Base-by-base conservation (phyloP, 108 stramenopile genomes). In the Fistulifera solaris region DNA sequence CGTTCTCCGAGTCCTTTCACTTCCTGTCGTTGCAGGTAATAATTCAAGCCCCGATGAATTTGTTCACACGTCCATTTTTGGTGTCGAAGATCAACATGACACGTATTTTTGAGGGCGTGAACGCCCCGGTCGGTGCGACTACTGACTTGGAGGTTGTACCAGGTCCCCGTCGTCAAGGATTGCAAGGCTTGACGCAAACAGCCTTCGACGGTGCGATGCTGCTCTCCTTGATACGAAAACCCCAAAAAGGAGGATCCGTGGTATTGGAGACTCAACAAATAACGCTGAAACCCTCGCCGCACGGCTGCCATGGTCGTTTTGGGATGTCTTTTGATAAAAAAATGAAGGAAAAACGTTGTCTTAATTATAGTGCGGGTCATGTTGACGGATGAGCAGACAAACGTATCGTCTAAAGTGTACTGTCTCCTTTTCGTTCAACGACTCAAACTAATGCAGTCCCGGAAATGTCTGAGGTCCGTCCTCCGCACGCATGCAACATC, bases 61-160 rank as follows among this genome's bases (percentile, higher is more conserved):
- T 27, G 15, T 22, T 40, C 10, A 7, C 2, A n/a, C 14, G 21
- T 41, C 3, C 15, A 10, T 0, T 35, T 35, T 21, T 65, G 42
- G 7, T 65, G 65, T 41, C 75, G 63, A 44, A 90, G 67, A 52
- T 92, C 89, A 22, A 92, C 84, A 53, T 92, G 89, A 54, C 75
- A 75, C 1, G 89, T 92, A 63, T 92, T 92, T 44, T 80, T 76
- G 58, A 82, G 64, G 13, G 89, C 85, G 69, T 92, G 89, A 0
- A 91, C 89, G 19, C 84, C 83, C 35, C 85, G 71, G 69, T 92
- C 89, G 1, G 89, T 92, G 19, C 89, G 70, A 13, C 81, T 83
- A 40, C 67, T 70, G 3, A 85, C 85, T 59, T 85, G 78, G 14
- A 92, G 65, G 43, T 92, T 84, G 50, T 21, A 11, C 1, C 31